These are phyloP conservation scores for Trichoderma sp. DNA, from an alignment of 2,329 filamentous ascomycete species.

Conservation along the genomic window DNA sequence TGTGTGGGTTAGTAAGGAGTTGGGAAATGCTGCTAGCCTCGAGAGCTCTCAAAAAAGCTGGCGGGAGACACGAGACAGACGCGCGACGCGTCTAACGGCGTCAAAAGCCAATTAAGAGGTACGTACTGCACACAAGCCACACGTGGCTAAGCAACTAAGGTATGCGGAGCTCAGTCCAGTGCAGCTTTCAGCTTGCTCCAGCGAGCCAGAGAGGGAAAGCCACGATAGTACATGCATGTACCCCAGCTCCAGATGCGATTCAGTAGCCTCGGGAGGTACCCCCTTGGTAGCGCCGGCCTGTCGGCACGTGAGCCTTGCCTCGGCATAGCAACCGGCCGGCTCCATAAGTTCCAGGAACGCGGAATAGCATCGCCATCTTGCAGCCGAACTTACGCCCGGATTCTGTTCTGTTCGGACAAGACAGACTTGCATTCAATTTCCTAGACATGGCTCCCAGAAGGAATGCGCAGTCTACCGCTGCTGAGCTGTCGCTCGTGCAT, in stretches of 20 bases:
- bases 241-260: neutral
- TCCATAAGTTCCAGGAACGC: constrained; percentile 8
- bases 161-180: neutral
- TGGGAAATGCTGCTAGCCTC: neutral
- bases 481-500: constrained; percentile 80
- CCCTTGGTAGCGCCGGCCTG: neutral
- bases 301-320: constrained; percentile 38
- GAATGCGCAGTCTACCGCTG: constrained; percentile 63
- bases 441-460: constrained; percentile 47
- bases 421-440: constrained; percentile 4
- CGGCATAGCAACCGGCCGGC: constrained; percentile 28
- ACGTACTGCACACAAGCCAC: constrained; percentile 17
- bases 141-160: constrained; percentile 14
- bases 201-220: neutral
- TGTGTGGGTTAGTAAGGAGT: constrained; percentile 12
- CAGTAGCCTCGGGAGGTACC: neutral
- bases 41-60: constrained; percentile 12
- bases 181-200: neutral
- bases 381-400: constrained; percentile 2
- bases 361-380: constrained; percentile 15
- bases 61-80: constrained; percentile 33
- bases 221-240: neutral
- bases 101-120: constrained; percentile 17
- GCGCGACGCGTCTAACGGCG: constrained; percentile 29
- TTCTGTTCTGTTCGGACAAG: neutral